These are phyloP conservation scores for Asterochloris erici DNA, from an alignment of 139 green algal species.

Conservation along the genomic window DNA sequence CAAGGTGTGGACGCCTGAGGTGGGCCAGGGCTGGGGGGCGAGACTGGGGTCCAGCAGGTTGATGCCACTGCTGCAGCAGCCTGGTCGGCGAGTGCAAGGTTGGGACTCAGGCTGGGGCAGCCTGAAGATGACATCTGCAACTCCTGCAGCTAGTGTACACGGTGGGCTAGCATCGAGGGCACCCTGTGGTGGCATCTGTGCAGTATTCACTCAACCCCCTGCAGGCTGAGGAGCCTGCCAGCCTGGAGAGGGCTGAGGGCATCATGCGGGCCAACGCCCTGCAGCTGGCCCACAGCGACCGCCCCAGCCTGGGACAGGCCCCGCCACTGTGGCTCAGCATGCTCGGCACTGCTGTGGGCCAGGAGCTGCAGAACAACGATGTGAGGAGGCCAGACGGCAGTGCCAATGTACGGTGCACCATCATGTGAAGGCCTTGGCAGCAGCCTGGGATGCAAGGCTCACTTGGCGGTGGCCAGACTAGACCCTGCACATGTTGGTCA, in stretches of 20 bases:
- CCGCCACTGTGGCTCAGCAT: constrained; percentile 22
- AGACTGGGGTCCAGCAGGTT: neutral
- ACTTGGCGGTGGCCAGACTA: too few species aligned
- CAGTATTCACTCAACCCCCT: neutral
- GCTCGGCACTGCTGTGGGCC: constrained; percentile 10
- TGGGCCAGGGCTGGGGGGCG: neutral
- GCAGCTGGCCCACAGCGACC: constrained; percentile 9
- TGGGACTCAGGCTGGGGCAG: too few species aligned
- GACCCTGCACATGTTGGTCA: too few species aligned
- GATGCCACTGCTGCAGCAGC: neutral
- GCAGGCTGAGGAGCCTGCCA: constrained; percentile 14
- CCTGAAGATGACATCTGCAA: neutral
- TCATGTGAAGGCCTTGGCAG: neutral
- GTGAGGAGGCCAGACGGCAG: neutral
- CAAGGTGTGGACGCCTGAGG: constrained; percentile 49
- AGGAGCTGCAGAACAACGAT: neutral
- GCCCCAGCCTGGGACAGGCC: neutral
- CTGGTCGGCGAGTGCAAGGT: neutral
- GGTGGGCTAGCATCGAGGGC: neutral
- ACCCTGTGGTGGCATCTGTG: neutral
- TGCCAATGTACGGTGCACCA: neutral
- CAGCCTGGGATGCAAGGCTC: too few species aligned
- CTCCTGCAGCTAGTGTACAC: neutral
- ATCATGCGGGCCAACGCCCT: constrained; percentile 20
- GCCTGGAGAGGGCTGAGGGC: constrained; percentile 14